Conservation (phyloP, 768 basidiomycete species). For the Hysterangium stoloniferum region DNA sequence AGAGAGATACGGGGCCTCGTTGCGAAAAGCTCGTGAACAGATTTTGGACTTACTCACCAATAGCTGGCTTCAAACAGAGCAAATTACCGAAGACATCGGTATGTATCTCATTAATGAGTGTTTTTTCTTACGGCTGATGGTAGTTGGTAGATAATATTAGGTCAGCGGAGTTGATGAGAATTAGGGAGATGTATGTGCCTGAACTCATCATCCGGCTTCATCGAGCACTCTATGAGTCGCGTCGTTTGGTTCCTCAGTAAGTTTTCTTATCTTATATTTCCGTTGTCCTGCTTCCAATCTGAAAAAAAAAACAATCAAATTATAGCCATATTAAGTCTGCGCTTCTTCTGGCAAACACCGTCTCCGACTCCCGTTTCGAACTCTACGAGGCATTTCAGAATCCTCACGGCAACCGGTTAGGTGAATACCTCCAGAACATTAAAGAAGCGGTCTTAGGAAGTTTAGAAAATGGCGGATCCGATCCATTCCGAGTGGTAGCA, state of each 20-base stretch:
- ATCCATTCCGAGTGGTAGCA: conserved; percentile 49
- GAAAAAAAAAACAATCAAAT: not conserved
- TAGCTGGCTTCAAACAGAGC: conserved; percentile 64
- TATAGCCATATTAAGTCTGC: conserved; percentile 69
- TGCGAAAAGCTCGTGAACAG: conserved; percentile 52
- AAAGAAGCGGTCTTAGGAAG: conserved; percentile 63
- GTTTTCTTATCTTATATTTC: conserved; percentile 21
- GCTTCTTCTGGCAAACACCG: conserved; percentile 70
- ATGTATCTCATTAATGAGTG: not conserved
- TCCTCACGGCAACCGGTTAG: conserved; percentile 50
- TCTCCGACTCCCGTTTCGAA: conserved; percentile 82
- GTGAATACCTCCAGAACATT: conserved; percentile 69
- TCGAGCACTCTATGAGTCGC: conserved; percentile 56
- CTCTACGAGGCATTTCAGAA: conserved; percentile 80
- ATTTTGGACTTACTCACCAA: conserved; percentile 65
- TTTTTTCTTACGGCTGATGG: too few species aligned
- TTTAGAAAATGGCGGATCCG: conserved; percentile 67
- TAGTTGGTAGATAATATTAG: not conserved
- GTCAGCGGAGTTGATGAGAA: conserved; percentile 44
- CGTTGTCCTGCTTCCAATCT: not conserved
- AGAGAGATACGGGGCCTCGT: conserved; percentile 31
- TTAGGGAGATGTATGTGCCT: conserved; percentile 83
- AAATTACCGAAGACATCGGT: conserved; percentile 27
- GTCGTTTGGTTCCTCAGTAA: conserved; percentile 57
- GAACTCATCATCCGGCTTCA: conserved; percentile 87